Evolutionary conservation across 2,329 filamentous ascomycete genomes (phyloP).

Genomic region (Passalora sequoiae): DNA sequence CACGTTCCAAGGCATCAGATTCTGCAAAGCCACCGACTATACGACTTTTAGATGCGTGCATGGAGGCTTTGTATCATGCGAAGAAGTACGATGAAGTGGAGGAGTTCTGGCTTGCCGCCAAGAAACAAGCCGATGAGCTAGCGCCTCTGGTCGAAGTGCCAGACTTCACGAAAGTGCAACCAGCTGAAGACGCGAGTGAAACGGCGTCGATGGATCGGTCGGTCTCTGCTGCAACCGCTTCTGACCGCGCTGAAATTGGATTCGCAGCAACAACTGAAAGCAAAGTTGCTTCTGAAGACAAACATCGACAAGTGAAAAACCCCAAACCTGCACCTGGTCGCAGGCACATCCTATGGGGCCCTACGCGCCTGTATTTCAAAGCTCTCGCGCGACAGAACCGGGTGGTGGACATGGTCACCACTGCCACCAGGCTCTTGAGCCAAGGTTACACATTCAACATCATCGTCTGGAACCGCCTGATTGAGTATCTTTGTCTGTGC

Average conservation of each 20-base stretch:
- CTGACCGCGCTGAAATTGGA: conserved; percentile 16
- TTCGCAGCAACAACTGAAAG: conserved; percentile 2
- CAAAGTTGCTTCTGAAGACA: background rate
- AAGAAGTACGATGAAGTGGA: conserved; percentile 57
- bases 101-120: conserved; percentile 60
- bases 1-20: conserved; percentile 5
- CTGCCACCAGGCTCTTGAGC: conserved; percentile 53
- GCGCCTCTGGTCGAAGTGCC: conserved; percentile 17
- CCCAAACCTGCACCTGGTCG: conserved; percentile 15
- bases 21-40: conserved; percentile 14
- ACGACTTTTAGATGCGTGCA: conserved; percentile 57
- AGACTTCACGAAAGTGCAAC: conserved; percentile 8
- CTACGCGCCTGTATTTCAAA: conserved; percentile 50
- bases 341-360: conserved; percentile 40
- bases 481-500: conserved; percentile 61
- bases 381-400: conserved; percentile 51
- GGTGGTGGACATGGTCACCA: conserved; percentile 29
- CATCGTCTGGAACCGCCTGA: conserved; percentile 71
- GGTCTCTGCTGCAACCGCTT: background rate
- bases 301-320: background rate
- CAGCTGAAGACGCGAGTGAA: background rate
- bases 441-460: conserved; percentile 70
- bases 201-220: background rate
- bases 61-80: conserved; percentile 59
- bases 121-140: conserved; percentile 47